Percentiles rank a stretch among this genome's conserved stretches.
Conservation (phyloP, 2,329 filamentous ascomycete species). For the Colletotrichum higginsianum region DNA sequence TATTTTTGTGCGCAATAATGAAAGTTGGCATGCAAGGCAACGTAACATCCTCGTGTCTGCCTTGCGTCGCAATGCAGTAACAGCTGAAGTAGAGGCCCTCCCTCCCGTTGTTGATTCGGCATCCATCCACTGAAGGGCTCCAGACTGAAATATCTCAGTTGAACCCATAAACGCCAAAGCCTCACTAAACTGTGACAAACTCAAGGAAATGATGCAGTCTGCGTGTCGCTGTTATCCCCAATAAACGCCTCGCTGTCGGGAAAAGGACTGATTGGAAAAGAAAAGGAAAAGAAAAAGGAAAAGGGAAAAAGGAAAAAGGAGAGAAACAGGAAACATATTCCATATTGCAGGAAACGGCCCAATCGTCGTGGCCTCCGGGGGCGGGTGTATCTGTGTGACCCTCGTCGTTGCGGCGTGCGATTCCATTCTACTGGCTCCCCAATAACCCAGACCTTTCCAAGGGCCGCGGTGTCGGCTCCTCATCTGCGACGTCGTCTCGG, state of each 20-base stretch:
- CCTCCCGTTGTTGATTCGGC: constrained; percentile 9
- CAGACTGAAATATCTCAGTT: constrained; percentile 7
- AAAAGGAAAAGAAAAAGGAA: constrained; percentile 28
- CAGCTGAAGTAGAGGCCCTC: constrained; percentile 13
- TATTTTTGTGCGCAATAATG: constrained; percentile 16
- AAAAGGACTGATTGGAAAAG: constrained; percentile 37
- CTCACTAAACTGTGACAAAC: constrained; percentile 19
- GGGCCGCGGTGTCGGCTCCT: constrained; percentile 60
- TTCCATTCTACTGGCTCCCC: constrained; percentile 39
- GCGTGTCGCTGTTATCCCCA: constrained; percentile 40
- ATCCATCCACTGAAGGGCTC: constrained; percentile 1
- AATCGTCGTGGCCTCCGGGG: not conserved
- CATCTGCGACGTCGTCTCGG: constrained; percentile 46
- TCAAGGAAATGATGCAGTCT: constrained; percentile 43
- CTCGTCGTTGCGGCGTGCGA: constrained; percentile 15
- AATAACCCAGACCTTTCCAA: constrained; percentile 34
- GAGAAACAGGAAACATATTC: constrained; percentile 20
- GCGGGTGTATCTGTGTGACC: constrained; percentile 3
- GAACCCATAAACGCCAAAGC: constrained; percentile 34
- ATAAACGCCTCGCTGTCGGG: constrained; percentile 41
- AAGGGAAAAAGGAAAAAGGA: constrained; percentile 17
- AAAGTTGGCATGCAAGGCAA: constrained; percentile 28
- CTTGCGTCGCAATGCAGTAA: constrained; percentile 20
- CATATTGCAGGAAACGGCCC: constrained; percentile 18
- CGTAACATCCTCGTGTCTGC: constrained; percentile 19